Evolutionary conservation across 768 basidiomycete genomes (phyloP).

Genomic region (Arthromyces matolae): DNA sequence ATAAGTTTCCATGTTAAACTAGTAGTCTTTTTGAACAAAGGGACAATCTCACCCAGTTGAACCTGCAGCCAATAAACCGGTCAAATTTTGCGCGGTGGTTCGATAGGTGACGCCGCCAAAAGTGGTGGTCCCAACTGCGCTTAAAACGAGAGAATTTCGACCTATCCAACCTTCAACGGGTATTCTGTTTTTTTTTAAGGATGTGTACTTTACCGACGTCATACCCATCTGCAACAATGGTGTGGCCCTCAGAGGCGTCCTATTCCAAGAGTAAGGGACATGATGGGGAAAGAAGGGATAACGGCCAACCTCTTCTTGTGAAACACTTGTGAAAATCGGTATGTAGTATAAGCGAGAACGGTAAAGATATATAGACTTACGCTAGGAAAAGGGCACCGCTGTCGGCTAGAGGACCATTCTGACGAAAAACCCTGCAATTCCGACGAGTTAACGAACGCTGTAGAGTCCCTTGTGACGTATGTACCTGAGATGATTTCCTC

Average conservation of each 20-base stretch:
- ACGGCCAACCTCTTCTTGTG: constrained; percentile 30
- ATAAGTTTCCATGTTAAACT: background rate
- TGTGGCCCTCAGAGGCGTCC: constrained; percentile 27
- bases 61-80: constrained; percentile 53
- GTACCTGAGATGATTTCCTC: constrained; percentile 78
- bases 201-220: constrained; percentile 25
- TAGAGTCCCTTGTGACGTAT: background rate
- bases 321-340: no score
- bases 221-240: constrained; percentile 32
- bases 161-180: constrained; percentile 15
- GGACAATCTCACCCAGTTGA: constrained; percentile 33
- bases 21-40: background rate
- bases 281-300: background rate
- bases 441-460: background rate
- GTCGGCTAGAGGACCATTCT: constrained; percentile 48
- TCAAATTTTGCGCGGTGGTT: constrained; percentile 43
- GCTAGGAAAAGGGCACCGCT: constrained; percentile 53
- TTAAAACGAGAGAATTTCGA: constrained; percentile 24
- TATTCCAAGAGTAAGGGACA: constrained; percentile 5
- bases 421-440: constrained; percentile 44
- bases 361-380: constrained; percentile 17
- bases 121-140: constrained; percentile 28
- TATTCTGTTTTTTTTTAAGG: background rate
- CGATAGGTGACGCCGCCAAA: constrained; percentile 45
- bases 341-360: no score